phyloP scores from a whole-genome alignment of 1,139 yeast genomes.

The Kazachstania sp. region DNA sequence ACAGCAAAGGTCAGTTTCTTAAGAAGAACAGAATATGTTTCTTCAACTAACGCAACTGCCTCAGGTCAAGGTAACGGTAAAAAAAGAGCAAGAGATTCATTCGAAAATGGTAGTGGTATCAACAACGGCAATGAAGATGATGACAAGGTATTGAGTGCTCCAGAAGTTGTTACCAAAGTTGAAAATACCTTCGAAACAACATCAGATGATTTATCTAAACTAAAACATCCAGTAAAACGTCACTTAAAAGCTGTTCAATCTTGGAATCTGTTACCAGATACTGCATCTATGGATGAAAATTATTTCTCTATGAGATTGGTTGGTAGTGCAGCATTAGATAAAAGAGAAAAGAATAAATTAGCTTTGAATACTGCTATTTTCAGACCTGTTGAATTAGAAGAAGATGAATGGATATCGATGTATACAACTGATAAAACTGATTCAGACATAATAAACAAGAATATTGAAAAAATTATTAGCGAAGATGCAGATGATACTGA shows the following conservation, averaged over 20 bases:
- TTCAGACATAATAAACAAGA: slow-evolving; percentile 35
- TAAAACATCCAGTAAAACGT: slow-evolving; percentile 74
- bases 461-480: slow-evolving; percentile 36
- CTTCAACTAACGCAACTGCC: slow-evolving; percentile 21
- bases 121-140: slow-evolving; percentile 15
- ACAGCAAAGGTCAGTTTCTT: slow-evolving; percentile 65
- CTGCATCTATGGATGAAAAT: slow-evolving; percentile 75
- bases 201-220: slow-evolving; percentile 35
- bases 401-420: slow-evolving; percentile 77
- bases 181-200: slow-evolving; percentile 69
- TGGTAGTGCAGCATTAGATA: slow-evolving; percentile 65
- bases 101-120: slow-evolving; percentile 6
- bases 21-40: slow-evolving; percentile 86
- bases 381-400: slow-evolving; percentile 64
- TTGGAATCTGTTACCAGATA: slow-evolving; percentile 83
- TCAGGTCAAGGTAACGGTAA: slow-evolving; percentile 6
- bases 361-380: slow-evolving; percentile 58
- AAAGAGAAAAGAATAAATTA: slow-evolving; percentile 37
- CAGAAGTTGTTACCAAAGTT: slow-evolving; percentile 35
- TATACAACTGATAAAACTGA: slow-evolving; percentile 47
- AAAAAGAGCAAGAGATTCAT: slow-evolving; percentile 17
- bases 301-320: slow-evolving; percentile 64
- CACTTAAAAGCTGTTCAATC: slow-evolving; percentile 65
- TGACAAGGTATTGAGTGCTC: slow-evolving; percentile 19
- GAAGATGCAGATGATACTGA: slow-evolving; percentile 33